Conservation (phyloP, 2,329 filamentous ascomycete genomes). For the Ascochyta koolunga region DNA sequence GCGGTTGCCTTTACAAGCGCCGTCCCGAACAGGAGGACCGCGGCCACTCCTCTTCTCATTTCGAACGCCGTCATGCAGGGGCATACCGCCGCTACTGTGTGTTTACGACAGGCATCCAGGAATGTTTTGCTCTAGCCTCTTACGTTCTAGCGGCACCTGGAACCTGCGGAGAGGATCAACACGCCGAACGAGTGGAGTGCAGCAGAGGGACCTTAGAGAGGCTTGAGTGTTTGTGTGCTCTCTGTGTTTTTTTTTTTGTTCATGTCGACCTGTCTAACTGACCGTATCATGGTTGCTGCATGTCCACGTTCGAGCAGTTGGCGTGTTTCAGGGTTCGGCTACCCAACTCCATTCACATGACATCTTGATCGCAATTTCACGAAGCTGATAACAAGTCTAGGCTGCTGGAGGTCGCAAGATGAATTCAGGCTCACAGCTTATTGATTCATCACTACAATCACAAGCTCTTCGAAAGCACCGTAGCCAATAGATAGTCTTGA, state of each 20-base stretch:
- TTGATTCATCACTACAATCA: no score
- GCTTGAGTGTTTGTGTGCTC: not conserved
- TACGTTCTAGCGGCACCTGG: not conserved
- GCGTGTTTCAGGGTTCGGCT: slow-evolving; percentile 21
- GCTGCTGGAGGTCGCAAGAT: not conserved
- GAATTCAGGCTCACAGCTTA: not conserved
- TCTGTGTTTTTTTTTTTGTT: not conserved
- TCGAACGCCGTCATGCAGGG: slow-evolving; percentile 15
- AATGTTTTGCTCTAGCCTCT: slow-evolving; percentile 12
- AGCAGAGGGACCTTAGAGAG: slow-evolving; percentile 4
- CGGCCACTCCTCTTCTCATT: slow-evolving; percentile 12
- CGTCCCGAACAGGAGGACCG: slow-evolving; percentile 11
- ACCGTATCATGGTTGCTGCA: not conserved
- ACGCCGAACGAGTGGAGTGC: slow-evolving; percentile 15
- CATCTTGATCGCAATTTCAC: slow-evolving; percentile 10
- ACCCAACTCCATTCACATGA: slow-evolving; percentile 12
- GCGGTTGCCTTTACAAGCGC: slow-evolving; percentile 8
- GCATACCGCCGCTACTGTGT: slow-evolving; percentile 10
- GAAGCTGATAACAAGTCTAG: not conserved
- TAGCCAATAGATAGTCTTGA: no score
- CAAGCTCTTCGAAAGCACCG: not conserved
- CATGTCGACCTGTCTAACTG: not conserved
- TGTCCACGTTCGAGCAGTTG: slow-evolving; percentile 8
- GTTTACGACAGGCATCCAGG: not conserved
- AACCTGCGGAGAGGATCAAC: slow-evolving; percentile 13